Evolutionary conservation across 768 basidiomycete species (phyloP).

Genomic region (Mycena sanguinolenta): DNA sequence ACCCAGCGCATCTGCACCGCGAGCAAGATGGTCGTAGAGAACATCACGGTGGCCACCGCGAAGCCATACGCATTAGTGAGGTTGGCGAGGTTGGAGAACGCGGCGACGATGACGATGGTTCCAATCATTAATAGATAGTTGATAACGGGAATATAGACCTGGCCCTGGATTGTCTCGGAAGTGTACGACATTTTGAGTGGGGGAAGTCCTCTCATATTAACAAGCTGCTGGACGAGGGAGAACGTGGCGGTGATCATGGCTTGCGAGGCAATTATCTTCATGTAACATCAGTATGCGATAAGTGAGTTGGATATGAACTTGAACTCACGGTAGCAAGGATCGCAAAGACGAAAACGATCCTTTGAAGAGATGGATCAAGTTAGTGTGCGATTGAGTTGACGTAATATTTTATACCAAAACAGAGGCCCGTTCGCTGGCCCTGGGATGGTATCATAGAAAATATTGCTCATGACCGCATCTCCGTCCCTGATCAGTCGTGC

Average conservation of each 20-base stretch:
- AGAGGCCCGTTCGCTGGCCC: constrained; percentile 64
- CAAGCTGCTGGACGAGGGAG: constrained; percentile 72
- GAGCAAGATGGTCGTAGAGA: constrained; percentile 70
- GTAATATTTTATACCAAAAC: constrained; percentile 61
- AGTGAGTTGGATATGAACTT: constrained; percentile 35
- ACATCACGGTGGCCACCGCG: constrained; percentile 76
- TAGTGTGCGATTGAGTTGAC: not conserved
- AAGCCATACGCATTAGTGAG: constrained; percentile 75
- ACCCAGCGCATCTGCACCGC: constrained; percentile 69
- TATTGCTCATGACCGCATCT: constrained; percentile 60
- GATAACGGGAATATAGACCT: constrained; percentile 74
- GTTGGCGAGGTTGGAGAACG: constrained; percentile 65
- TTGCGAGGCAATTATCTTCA: constrained; percentile 71
- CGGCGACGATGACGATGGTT: constrained; percentile 67
- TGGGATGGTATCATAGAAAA: constrained; percentile 78
- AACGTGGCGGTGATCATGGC: constrained; percentile 80
- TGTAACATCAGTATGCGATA: not conserved
- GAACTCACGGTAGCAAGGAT: constrained; percentile 70
- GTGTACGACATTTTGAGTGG: constrained; percentile 73
- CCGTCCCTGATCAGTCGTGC: constrained; percentile 69
- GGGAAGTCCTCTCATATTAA: constrained; percentile 71
- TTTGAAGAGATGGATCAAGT: constrained; percentile 35
- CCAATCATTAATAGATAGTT: constrained; percentile 72
- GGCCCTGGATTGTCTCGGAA: constrained; percentile 70
- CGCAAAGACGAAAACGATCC: constrained; percentile 74